Evolutionary conservation across 768 basidiomycete genomes (phyloP).

Genomic region (Amanita molliuscula): DNA sequence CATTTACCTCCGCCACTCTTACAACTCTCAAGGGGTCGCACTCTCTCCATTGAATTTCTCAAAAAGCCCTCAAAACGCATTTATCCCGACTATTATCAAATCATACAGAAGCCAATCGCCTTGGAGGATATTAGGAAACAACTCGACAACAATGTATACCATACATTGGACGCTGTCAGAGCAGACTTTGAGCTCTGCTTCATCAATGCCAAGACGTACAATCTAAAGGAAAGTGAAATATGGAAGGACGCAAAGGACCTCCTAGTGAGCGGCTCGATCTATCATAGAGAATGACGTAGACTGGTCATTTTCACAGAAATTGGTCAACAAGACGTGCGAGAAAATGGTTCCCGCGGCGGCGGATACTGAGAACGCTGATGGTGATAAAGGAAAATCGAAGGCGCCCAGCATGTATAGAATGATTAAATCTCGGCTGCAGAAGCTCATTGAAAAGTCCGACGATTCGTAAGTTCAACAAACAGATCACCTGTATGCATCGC

Average conservation of each 20-base stretch:
- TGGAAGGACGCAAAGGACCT: slow-evolving; percentile 77
- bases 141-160: slow-evolving; percentile 50
- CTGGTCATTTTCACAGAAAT: slow-evolving; percentile 25
- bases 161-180: slow-evolving; percentile 54
- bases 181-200: slow-evolving; percentile 72
- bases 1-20: slow-evolving; percentile 16
- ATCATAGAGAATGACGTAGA: not conserved
- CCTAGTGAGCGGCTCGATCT: slow-evolving; percentile 38
- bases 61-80: slow-evolving; percentile 58
- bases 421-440: slow-evolving; percentile 60
- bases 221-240: slow-evolving; percentile 68
- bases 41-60: slow-evolving; percentile 55
- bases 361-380: slow-evolving; percentile 30
- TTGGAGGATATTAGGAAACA: slow-evolving; percentile 83
- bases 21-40: slow-evolving; percentile 43
- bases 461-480: slow-evolving; percentile 38
- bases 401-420: slow-evolving; percentile 53
- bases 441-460: slow-evolving; percentile 64
- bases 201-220: slow-evolving; percentile 74
- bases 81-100: slow-evolving; percentile 80
- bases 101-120: slow-evolving; percentile 76
- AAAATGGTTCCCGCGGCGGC: slow-evolving; percentile 34
- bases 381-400: slow-evolving; percentile 41
- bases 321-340: slow-evolving; percentile 36
- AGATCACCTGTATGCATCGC: not conserved